Conservation (phyloP, 2,329 filamentous ascomycete genomes). For the Aspergillus awamori region DNA sequence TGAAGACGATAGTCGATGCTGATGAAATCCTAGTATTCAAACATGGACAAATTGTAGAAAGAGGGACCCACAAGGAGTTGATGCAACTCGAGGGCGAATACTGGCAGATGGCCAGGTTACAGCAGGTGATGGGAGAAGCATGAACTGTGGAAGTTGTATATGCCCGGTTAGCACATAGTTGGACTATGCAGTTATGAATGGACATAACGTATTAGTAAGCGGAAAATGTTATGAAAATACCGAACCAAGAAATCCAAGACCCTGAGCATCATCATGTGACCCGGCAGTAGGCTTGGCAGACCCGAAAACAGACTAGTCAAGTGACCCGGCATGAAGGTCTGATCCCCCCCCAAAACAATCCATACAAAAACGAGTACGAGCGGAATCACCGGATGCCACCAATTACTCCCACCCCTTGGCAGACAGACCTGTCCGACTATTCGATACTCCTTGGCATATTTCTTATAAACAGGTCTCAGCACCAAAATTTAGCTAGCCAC, state of each 20-base stretch:
- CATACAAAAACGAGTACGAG: background rate
- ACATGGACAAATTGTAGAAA: conserved; percentile 74
- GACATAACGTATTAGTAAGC: background rate
- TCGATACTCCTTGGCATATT: too few species aligned
- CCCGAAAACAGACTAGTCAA: background rate
- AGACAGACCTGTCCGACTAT: background rate
- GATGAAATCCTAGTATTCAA: conserved; percentile 89
- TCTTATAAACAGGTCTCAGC: too few species aligned
- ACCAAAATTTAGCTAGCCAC: background rate
- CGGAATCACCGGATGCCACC: background rate
- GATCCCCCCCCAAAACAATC: background rate
- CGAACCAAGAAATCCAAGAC: background rate
- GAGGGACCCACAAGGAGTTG: conserved; percentile 75
- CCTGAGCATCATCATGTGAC: background rate
- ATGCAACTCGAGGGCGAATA: conserved; percentile 70
- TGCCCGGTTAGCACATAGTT: background rate
- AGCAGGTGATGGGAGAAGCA: conserved; percentile 38
- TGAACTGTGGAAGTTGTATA: background rate
- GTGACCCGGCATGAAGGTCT: background rate
- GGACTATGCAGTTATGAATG: too few species aligned
- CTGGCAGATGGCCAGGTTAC: conserved; percentile 75
- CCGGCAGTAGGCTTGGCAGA: background rate
- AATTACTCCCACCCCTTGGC: background rate
- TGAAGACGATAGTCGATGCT: conserved; percentile 83
- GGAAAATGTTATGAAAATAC: background rate